Base-by-base conservation (phyloP, 179 eudicot genomes). In the Pouteria campechiana region DNA sequence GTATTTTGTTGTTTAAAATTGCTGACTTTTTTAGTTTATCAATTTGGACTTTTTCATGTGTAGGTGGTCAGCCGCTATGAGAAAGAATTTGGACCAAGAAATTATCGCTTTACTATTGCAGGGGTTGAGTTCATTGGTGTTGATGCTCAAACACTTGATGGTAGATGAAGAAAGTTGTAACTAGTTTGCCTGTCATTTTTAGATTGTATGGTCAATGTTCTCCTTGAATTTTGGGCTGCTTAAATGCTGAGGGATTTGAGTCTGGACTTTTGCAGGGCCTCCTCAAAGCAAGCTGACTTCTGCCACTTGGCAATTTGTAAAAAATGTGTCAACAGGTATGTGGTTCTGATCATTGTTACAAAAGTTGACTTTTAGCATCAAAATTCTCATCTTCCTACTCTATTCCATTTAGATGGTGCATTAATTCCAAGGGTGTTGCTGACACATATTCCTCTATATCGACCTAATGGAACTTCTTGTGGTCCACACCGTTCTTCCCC, bases 131-230 rank as follows among this genome's bases (percentile, higher is more conserved):
- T 90, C 68, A 64, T 90, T 65, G 79, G 75, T 11, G 46, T 90
- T 58, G 98, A 90, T 79, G 74, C 94, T 31, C 98, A 90, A 68
- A 62, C 80, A 14, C 27, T 86, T 54, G 98, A 90, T 70, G 96
- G 95, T 86, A 75, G 25, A 22, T 22, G 16, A 37, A 16, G 12
- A 20, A 21, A 16, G 12, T 17, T 31, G 25, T 46, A 27, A n/a
- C n/a, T n/a, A n/a, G n/a, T n/a, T n/a, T n/a, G n/a, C n/a, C n/a
- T n/a, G n/a, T n/a, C n/a, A n/a, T n/a, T n/a, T n/a, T n/a, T n/a
- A n/a, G n/a, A n/a, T n/a, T n/a, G n/a, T n/a, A n/a, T n/a, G n/a
- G n/a, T n/a, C n/a, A n/a, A n/a, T n/a, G n/a, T n/a, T n/a, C n/a
- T n/a, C n/a, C n/a, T n/a, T n/a, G n/a, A n/a, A n/a, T n/a, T n/a